Conservation (phyloP, 495 filamentous ascomycete genomes). For the Neurospora sp. region DNA sequence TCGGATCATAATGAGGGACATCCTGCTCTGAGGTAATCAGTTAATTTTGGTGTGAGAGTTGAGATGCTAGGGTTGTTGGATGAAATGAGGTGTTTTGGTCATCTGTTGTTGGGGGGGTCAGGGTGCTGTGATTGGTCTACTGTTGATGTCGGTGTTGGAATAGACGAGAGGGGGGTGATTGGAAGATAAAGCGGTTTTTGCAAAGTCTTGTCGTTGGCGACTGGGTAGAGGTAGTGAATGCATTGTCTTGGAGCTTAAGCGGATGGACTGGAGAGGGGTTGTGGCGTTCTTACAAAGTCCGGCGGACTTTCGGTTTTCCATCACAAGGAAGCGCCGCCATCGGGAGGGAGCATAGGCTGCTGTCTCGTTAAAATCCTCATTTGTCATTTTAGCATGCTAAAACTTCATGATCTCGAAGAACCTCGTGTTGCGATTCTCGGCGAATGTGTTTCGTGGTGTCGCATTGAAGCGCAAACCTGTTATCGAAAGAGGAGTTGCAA, state of each 20-base stretch:
- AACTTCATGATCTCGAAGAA: neutral
- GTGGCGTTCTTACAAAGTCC: neutral
- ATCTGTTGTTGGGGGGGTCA: neutral
- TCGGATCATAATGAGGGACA: neutral
- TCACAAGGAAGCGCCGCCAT: neutral
- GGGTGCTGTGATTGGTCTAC: neutral
- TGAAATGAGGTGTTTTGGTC: neutral
- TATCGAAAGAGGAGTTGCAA: too few relatives aligned
- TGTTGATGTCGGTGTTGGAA: neutral
- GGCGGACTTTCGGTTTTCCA: neutral
- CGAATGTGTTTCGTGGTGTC: neutral
- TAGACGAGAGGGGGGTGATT: neutral
- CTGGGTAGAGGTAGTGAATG: neutral
- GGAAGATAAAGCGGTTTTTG: neutral
- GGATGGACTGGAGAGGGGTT: neutral
- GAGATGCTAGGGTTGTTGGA: neutral
- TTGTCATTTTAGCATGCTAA: neutral
- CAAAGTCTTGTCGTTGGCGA: neutral
- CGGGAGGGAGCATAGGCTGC: neutral
- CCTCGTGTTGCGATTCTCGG: neutral
- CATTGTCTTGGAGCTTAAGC: neutral
- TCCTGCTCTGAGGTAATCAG: neutral
- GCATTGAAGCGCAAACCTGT: neutral
- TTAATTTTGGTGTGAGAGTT: neutral
- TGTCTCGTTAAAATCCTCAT: neutral